phyloP scores from a whole-genome alignment of 1,284 basidiomycete genomes.

The Malassezia brasiliensis region DNA sequence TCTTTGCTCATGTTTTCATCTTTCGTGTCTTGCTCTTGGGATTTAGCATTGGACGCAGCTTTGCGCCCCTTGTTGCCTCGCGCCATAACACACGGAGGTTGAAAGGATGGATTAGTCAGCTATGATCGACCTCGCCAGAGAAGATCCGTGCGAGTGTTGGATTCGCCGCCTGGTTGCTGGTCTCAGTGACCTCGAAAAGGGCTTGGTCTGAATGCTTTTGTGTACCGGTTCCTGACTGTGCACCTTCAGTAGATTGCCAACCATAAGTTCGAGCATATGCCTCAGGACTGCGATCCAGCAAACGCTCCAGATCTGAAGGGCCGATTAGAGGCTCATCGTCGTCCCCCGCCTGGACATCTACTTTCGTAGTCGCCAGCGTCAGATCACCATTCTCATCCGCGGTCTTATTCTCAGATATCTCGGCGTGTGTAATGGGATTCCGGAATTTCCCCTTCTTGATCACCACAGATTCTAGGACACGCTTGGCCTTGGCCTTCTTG shows the following conservation, averaged over 20 bases:
- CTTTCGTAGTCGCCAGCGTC: conserved; percentile 1
- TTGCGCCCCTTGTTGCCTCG: conserved; percentile 2
- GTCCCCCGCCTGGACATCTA: conserved; percentile 61
- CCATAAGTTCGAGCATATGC: conserved; percentile 71
- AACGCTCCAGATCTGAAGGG: conserved; percentile 65
- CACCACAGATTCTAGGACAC: conserved; percentile 81
- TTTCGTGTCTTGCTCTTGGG: background rate
- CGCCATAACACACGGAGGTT: background rate
- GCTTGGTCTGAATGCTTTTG: conserved; percentile 5
- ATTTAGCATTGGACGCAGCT: background rate
- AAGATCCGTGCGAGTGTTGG: conserved; percentile 59
- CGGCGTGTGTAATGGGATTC: conserved; percentile 45
- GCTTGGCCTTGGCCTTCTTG: conserved; percentile 73
- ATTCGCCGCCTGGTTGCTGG: conserved; percentile 60
- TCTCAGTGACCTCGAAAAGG: conserved; percentile 74
- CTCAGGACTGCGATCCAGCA: conserved; percentile 70
- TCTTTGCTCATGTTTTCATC: no score
- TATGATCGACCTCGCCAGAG: conserved; percentile 15
- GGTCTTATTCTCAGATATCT: conserved; percentile 59
- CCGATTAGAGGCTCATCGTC: conserved; percentile 63
- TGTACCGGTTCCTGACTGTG: conserved; percentile 12
- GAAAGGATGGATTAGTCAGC: conserved; percentile 11
- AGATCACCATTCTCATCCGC: conserved; percentile 45
- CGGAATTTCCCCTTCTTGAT: conserved; percentile 68
- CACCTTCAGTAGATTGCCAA: conserved; percentile 54